These are phyloP conservation scores for Fusarium newnesense DNA, from an alignment of 2,329 filamentous ascomycete species.

Conservation along the genomic window DNA sequence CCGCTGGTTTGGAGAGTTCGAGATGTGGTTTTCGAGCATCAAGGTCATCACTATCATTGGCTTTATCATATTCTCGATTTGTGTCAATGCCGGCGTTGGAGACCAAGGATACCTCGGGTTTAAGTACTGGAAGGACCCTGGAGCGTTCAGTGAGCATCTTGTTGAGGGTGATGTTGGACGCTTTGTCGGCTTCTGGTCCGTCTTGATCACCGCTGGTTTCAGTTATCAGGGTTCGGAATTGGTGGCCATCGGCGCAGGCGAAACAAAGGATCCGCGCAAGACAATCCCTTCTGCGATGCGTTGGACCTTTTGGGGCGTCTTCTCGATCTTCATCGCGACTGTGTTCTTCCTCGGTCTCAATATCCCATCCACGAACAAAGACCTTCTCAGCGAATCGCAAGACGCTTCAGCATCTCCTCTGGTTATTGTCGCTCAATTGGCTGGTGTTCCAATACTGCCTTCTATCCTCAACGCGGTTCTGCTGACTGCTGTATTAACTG, in stretches of 20 bases:
- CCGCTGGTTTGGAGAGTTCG: slow-evolving; percentile 67
- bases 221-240: slow-evolving; percentile 48
- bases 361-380: slow-evolving; percentile 53
- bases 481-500: slow-evolving; percentile 71
- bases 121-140: slow-evolving; percentile 52
- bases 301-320: slow-evolving; percentile 43
- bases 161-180: slow-evolving; percentile 59
- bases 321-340: slow-evolving; percentile 21
- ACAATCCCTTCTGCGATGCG: slow-evolving; percentile 47
- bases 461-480: slow-evolving; percentile 75
- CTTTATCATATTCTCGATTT: slow-evolving; percentile 60
- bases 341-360: slow-evolving; percentile 24
- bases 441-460: slow-evolving; percentile 71
- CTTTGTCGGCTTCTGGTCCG: slow-evolving; percentile 69
- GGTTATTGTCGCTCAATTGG: slow-evolving; percentile 73
- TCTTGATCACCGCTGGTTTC: slow-evolving; percentile 63
- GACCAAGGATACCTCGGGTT: slow-evolving; percentile 58
- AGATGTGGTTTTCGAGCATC: slow-evolving; percentile 70
- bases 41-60: slow-evolving; percentile 69
- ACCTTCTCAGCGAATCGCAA: slow-evolving; percentile 61
- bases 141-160: slow-evolving; percentile 61
- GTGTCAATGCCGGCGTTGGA: slow-evolving; percentile 64
- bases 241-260: slow-evolving; percentile 46
- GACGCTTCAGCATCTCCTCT: slow-evolving; percentile 68
- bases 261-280: slow-evolving; percentile 47